Percentiles rank a stretch among this genome's conserved stretches.
Evolutionary conservation across 2,329 filamentous ascomycete species (phyloP).

Genomic region (Hypoxylon sp.): DNA sequence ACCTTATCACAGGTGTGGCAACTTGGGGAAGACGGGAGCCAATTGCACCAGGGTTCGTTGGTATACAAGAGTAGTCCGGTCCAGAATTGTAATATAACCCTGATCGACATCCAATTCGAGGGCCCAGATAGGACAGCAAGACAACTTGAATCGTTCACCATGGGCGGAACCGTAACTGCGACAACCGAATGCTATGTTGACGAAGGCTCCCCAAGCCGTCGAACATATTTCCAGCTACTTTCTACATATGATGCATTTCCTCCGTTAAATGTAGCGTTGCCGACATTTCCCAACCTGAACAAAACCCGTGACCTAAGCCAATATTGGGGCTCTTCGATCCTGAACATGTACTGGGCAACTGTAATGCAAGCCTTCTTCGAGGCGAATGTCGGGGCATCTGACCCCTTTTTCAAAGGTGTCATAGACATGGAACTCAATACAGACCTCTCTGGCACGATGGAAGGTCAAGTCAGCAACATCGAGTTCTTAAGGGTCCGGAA

Average conservation of each 20-base stretch:
- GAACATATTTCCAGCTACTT: slow-evolving; percentile 27
- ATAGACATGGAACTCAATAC: slow-evolving; percentile 17
- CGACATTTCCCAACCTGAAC: slow-evolving; percentile 25
- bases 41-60: slow-evolving; percentile 24
- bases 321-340: slow-evolving; percentile 30
- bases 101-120: slow-evolving; percentile 29
- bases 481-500: slow-evolving; percentile 22
- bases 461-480: slow-evolving; percentile 17
- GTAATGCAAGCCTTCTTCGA: slow-evolving; percentile 32
- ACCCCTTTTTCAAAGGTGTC: slow-evolving; percentile 25
- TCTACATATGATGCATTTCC: slow-evolving; percentile 29
- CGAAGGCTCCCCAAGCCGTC: slow-evolving; percentile 2
- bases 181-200: slow-evolving; percentile 29
- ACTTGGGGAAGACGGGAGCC: slow-evolving; percentile 9
- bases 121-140: slow-evolving; percentile 22
- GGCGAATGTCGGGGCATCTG: slow-evolving; percentile 7
- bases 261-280: not conserved
- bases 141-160: slow-evolving; percentile 15
- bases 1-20: slow-evolving; percentile 31
- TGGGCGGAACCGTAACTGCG: slow-evolving; percentile 28
- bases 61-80: slow-evolving; percentile 31
- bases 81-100: slow-evolving; percentile 28
- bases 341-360: slow-evolving; percentile 31
- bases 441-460: slow-evolving; percentile 11
- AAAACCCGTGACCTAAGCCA: slow-evolving; percentile 15